phyloP scores from a whole-genome alignment of 345 rosid species.

The Noccaea caerulescens region DNA sequence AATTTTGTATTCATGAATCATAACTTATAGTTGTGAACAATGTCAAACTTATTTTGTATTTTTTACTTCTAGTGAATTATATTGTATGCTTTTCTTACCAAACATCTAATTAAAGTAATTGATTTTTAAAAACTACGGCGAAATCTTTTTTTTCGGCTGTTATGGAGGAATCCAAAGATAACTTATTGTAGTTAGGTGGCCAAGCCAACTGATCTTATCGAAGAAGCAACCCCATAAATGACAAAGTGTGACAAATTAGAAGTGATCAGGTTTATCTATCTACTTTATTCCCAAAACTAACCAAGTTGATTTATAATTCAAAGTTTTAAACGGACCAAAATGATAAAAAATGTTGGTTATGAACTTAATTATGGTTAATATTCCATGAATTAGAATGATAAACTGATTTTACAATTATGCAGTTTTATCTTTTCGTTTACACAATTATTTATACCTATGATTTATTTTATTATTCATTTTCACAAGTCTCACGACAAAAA shows the following conservation, averaged over 20 bases:
- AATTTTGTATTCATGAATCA: too few species aligned
- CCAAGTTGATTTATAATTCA: not conserved
- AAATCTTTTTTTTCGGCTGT: constrained; percentile 19
- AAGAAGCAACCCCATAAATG: constrained; percentile 29
- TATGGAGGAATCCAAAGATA: constrained; percentile 37
- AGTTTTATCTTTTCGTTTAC: not conserved
- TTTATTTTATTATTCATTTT: not conserved
- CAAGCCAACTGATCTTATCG: constrained; percentile 9
- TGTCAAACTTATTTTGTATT: too few species aligned
- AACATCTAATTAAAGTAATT: constrained; percentile 15
- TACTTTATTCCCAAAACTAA: constrained; percentile 15
- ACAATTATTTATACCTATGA: not conserved
- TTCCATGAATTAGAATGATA: too few species aligned
- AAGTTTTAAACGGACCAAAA: not conserved
- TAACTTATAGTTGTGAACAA: constrained; percentile 1
- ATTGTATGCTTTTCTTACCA: constrained; percentile 30
- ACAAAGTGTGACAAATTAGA: not conserved
- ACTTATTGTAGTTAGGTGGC: constrained; percentile 32
- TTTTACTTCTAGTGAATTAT: constrained; percentile 13
- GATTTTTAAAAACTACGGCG: constrained; percentile 14
- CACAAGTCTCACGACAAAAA: not conserved
- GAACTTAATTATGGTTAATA: not conserved
- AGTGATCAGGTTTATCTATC: constrained; percentile 1
- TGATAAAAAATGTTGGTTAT: not conserved
- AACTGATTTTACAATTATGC: not conserved